Conservation (phyloP, 164 flowering plant genomes). For the Berberis vulgaris region DNA sequence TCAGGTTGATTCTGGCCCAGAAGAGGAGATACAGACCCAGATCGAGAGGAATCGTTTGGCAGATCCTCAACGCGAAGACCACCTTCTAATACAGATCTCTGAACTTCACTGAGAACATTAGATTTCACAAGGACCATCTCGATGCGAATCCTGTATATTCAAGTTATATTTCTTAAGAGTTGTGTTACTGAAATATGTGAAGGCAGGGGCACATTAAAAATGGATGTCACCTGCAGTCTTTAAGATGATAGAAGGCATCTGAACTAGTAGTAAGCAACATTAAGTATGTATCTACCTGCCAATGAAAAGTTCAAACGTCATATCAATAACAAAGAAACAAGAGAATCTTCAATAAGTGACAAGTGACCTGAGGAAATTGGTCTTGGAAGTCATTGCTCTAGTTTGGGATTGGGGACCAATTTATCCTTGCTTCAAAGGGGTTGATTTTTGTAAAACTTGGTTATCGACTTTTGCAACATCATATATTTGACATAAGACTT, state of each 20-base stretch:
- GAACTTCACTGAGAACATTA: constrained; percentile 88
- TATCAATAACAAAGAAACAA: not conserved
- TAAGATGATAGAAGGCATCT: constrained; percentile 92
- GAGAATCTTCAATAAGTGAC: not conserved
- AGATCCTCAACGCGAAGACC: constrained; percentile 92
- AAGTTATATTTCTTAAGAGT: not conserved
- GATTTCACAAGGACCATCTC: constrained; percentile 85
- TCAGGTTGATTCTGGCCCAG: constrained; percentile 41
- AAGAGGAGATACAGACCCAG: constrained; percentile 49
- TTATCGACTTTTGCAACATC: no score
- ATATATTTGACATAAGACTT: no score
- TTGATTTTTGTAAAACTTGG: no score
- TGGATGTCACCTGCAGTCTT: constrained; percentile 76
- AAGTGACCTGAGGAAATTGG: not conserved
- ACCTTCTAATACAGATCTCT: constrained; percentile 80
- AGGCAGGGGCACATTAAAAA: not conserved
- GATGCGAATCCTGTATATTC: constrained; percentile 60
- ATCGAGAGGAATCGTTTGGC: constrained; percentile 53
- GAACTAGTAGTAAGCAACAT: constrained; percentile 93
- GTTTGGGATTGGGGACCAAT: no score
- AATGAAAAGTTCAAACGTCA: constrained; percentile 9
- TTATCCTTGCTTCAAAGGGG: no score
- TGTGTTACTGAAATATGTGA: not conserved
- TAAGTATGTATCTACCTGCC: constrained; percentile 83
- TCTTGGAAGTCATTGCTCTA: no score